Percentiles rank a stretch among this genome's conserved stretches.
Evolutionary conservation across 371 early-diverging fungal genomes (phyloP).

Genomic region (Mucor lusitanicus): DNA sequence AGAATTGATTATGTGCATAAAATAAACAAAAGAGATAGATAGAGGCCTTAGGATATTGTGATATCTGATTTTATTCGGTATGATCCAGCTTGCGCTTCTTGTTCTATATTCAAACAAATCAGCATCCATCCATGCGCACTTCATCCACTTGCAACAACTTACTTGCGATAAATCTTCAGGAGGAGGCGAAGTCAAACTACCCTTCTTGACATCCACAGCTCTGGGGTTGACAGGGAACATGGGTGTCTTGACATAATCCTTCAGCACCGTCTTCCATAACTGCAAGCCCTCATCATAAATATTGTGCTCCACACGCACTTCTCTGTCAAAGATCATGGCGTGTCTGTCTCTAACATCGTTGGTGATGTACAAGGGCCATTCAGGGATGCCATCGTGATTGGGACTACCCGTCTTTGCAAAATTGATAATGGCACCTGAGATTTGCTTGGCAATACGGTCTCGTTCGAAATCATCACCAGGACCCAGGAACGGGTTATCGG

Average conservation of each 20-base stretch:
- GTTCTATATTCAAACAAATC: background rate
- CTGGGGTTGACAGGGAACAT: slow-evolving; percentile 24
- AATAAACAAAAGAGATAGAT: background rate
- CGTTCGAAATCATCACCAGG: slow-evolving; percentile 36
- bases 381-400: slow-evolving; percentile 33
- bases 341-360: slow-evolving; percentile 14
- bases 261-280: slow-evolving; percentile 31
- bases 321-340: slow-evolving; percentile 31
- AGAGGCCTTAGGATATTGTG: background rate
- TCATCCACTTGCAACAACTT: background rate
- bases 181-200: slow-evolving; percentile 1
- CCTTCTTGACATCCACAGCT: background rate
- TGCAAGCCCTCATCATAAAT: slow-evolving; percentile 25
- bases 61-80: background rate
- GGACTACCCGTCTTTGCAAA: slow-evolving; percentile 31
- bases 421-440: slow-evolving; percentile 25
- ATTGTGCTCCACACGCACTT: slow-evolving; percentile 25
- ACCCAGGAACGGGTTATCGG: slow-evolving; percentile 37
- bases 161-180: slow-evolving; percentile 6
- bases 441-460: slow-evolving; percentile 37
- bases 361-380: slow-evolving; percentile 29
- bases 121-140: background rate
- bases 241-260: slow-evolving; percentile 29
- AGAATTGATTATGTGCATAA: background rate
- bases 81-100: slow-evolving; percentile 2